Percentiles rank a stretch among this genome's conserved stretches.
phyloP scores from a whole-genome alignment of 2,329 filamentous ascomycete genomes.

The Calonectria pseudoreteaudii region DNA sequence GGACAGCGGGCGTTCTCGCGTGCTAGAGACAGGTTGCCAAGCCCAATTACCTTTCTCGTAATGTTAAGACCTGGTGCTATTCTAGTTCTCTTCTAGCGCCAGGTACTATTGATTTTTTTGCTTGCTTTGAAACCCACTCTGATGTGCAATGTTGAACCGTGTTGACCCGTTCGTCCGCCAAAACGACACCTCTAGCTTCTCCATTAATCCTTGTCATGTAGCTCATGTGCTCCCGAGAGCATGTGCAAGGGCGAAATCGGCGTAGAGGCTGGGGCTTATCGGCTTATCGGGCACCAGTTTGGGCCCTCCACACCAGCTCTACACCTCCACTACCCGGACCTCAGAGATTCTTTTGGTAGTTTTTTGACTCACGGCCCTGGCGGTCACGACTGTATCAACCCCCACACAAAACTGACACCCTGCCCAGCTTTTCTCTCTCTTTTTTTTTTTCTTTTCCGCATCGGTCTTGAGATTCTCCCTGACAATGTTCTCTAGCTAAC shows the following conservation, averaged over 20 bases:
- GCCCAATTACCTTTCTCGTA: not conserved
- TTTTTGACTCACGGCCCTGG: slow-evolving; percentile 28
- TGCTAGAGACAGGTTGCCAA: not conserved
- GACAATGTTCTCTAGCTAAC: slow-evolving; percentile 40
- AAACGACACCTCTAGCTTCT: not conserved
- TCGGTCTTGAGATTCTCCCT: not conserved
- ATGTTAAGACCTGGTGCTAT: not conserved
- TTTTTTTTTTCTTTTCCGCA: not conserved
- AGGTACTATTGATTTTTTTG: not conserved
- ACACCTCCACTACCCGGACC: slow-evolving; percentile 27
- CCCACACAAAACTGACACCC: slow-evolving; percentile 14
- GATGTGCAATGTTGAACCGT: not conserved
- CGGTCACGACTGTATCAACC: slow-evolving; percentile 18
- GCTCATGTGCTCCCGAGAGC: not conserved
- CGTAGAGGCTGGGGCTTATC: slow-evolving; percentile 38
- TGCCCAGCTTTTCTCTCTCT: not conserved
- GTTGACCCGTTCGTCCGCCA: slow-evolving; percentile 18
- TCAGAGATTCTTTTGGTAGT: slow-evolving; percentile 21
- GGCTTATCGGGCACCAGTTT: slow-evolving; percentile 39
- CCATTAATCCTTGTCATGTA: not conserved
- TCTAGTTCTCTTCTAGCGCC: slow-evolving; percentile 2
- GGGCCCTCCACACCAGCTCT: slow-evolving; percentile 14
- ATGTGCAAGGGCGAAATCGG: slow-evolving; percentile 36
- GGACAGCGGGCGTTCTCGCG: not conserved
- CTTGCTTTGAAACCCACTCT: not conserved